A percentile compares a stretch with the other conserved stretches of the same genome.
Evolutionary conservation across 805 yeast species (phyloP).

Genomic region (Ogataea kodamae): DNA sequence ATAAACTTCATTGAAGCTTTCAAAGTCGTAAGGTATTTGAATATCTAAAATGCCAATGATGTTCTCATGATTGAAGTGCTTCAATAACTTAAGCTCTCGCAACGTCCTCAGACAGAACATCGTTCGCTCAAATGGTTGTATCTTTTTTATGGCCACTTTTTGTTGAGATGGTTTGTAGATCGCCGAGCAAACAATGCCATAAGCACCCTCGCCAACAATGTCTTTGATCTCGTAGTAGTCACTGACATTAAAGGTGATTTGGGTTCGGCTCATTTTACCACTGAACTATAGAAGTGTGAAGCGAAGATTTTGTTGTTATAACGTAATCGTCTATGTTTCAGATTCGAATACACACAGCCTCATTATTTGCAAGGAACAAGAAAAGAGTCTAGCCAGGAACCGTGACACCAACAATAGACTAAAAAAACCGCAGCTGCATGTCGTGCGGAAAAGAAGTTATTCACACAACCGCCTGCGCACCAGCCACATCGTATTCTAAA

Average conservation of each 20-base stretch:
- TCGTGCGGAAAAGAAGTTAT: no score
- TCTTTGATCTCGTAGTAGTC: conserved; percentile 82
- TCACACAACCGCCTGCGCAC: no score
- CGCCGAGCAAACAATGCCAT: conserved; percentile 91
- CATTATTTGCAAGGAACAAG: neutral
- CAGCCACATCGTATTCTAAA: no score
- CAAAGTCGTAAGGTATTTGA: conserved; percentile 76
- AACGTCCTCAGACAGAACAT: conserved; percentile 87
- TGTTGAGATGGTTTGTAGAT: conserved; percentile 80
- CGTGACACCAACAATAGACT: conserved; percentile 3
- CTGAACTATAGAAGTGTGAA: neutral
- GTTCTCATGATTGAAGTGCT: conserved; percentile 91
- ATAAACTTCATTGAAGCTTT: conserved; percentile 81
- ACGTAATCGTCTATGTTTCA: conserved; percentile 12
- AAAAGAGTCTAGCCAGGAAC: conserved; percentile 1
- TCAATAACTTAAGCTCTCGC: conserved; percentile 82
- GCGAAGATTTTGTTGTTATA: conserved; percentile 5
- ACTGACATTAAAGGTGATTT: conserved; percentile 71
- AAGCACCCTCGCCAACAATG: conserved; percentile 93
- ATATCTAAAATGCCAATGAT: conserved; percentile 86
- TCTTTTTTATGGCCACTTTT: conserved; percentile 92
- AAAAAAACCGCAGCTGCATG: no score
- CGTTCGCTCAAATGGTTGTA: conserved; percentile 85
- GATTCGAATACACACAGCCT: conserved; percentile 6
- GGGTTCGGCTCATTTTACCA: conserved; percentile 22